These are phyloP conservation scores for Gastrolobium villosum DNA, from an alignment of 306 rosid species.

Conservation along the genomic window DNA sequence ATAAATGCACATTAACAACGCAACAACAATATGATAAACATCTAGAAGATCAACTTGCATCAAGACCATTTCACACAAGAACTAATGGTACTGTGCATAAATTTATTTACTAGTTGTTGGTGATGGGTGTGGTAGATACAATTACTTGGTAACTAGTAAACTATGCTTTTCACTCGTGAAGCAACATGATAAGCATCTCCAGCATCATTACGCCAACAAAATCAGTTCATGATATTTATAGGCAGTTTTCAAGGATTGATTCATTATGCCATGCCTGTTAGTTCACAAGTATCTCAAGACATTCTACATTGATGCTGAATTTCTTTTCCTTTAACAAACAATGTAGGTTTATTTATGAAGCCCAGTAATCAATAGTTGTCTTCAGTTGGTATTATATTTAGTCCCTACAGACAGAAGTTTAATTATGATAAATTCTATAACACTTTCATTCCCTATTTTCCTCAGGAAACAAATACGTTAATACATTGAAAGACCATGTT, in stretches of 20 bases:
- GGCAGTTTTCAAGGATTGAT: conserved; percentile 34
- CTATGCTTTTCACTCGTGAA: conserved; percentile 15
- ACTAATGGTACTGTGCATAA: conserved; percentile 7
- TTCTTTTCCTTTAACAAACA: conserved; percentile 33
- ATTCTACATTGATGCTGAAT: background rate
- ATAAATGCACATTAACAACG: conserved; percentile 19
- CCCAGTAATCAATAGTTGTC: conserved; percentile 25
- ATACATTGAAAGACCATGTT: conserved; percentile 3
- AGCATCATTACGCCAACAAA: conserved; percentile 30
- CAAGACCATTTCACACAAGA: conserved; percentile 7
- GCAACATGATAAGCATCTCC: conserved; percentile 33
- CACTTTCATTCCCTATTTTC: conserved; percentile 24
- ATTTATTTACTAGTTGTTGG: background rate
- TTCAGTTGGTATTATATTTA: conserved; percentile 10
- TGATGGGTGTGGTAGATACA: background rate
- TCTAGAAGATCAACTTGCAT: conserved; percentile 26
- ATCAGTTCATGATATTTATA: conserved; percentile 15
- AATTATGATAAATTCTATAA: conserved; percentile 23
- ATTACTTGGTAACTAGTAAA: conserved; percentile 33
- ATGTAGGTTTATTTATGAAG: conserved; percentile 38
- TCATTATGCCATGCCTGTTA: background rate
- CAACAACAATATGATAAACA: conserved; percentile 36
- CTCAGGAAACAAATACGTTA: conserved; percentile 37
- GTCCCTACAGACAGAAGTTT: conserved; percentile 10
- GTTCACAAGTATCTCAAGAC: conserved; percentile 22